Evolutionary conservation across 495 filamentous ascomycete genomes (phyloP), one percentile per base, ranked within the genome.

Genomic region (Aspergillus diversus): DNA sequence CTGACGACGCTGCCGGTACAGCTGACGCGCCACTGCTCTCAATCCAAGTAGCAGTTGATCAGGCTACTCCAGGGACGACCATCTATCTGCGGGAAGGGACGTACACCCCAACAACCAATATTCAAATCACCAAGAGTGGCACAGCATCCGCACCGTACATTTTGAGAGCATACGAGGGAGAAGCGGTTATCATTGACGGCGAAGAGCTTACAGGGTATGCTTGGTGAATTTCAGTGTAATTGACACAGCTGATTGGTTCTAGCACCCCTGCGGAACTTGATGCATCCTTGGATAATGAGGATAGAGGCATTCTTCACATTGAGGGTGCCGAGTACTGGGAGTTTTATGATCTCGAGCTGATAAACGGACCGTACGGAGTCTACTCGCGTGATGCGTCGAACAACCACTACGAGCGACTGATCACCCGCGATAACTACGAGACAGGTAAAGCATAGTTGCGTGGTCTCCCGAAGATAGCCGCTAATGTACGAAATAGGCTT

Each of bases 261-360:
- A 67, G 65, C 39, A 67, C 65, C 3, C 65, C 65, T 5, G 61
- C 65, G 4, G 61, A 64, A 2, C 33, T 67, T 5, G 57, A 59
- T n/a, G 65, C 52, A 2, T 67, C 65, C 3, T 57, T 67, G 3
- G 48, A 16, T 33, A 67, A 67, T 27, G 16, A 32, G 5, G 65
- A 67, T 43, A 61, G 65, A 4, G 65, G 65, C 4, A 64, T 67
- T 43, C 56, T 67, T 4, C 65, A 67, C 33, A 64, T 67, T 31
- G 43, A 67, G 32, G 58, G 63, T 33, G 65, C 65, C 9, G 54
- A 67, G 7, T 67, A 67, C 54, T 67, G 65, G 65, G 61, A 64
- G 52, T 64, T 67, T 39, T 64, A 64, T 34, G 65, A 67, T 49
- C 65, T 67, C 9, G 65, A 64, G n/a, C 47, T 67, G 47, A 64